phyloP scores from a whole-genome alignment of 805 yeast genomes.

The Osmozyma mogii region DNA sequence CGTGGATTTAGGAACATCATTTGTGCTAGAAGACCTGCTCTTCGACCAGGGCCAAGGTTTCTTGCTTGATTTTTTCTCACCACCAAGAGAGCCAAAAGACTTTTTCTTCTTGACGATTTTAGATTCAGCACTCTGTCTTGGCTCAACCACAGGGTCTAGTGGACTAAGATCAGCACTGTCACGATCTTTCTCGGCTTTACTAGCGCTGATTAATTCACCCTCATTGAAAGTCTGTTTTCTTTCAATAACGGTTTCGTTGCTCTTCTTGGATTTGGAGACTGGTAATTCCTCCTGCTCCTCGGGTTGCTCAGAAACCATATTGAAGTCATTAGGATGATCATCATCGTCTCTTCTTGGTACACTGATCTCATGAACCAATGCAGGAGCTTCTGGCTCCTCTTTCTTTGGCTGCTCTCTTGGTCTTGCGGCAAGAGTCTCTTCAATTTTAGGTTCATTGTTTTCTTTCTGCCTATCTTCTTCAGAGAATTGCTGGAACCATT shows the following conservation, averaged over 20 bases:
- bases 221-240: neutral
- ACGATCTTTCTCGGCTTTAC: constrained; percentile 1
- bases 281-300: neutral
- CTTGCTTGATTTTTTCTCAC: constrained; percentile 22
- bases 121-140: no score
- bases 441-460: no score
- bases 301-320: no score
- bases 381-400: neutral
- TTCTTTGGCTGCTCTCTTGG: no score
- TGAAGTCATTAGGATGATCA: no score
- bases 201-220: neutral
- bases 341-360: neutral
- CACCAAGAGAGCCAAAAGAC: constrained; percentile 8
- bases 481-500: neutral
- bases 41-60: constrained; percentile 37
- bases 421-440: no score
- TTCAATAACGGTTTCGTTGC: neutral
- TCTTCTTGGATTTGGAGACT: neutral
- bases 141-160: no score
- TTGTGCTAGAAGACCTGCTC: constrained; percentile 8
- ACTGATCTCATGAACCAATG: neutral
- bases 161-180: no score
- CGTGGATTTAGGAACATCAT: neutral
- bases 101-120: constrained; percentile 7
- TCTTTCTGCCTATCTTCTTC: no score